Evolutionary conservation across 1,284 basidiomycete genomes (phyloP).

Genomic region (Blastosporella zonata): DNA sequence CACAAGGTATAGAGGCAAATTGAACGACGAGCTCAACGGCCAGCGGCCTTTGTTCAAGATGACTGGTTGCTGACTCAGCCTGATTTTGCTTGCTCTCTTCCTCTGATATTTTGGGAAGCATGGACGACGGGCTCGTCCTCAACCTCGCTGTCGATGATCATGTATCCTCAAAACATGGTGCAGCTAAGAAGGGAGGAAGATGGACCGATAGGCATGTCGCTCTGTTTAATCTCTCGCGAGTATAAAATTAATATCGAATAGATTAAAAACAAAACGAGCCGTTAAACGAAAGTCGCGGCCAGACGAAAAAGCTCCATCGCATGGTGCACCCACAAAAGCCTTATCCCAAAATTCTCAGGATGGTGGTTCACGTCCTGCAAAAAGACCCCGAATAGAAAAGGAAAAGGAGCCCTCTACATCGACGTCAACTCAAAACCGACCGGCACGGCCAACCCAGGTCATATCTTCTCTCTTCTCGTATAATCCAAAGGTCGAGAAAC

Average conservation of each 20-base stretch:
- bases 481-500: constrained; percentile 63
- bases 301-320: constrained; percentile 25
- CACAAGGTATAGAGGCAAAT: neutral
- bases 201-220: constrained; percentile 78
- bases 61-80: constrained; percentile 22
- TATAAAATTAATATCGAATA: constrained; percentile 26
- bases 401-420: constrained; percentile 34
- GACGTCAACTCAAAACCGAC: constrained; percentile 18
- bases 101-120: constrained; percentile 22
- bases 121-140: constrained; percentile 71
- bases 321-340: constrained; percentile 20
- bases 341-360: constrained; percentile 20
- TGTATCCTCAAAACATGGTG: constrained; percentile 25
- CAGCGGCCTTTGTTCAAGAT: constrained; percentile 8
- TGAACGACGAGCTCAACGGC: constrained; percentile 5
- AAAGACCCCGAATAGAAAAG: constrained; percentile 50
- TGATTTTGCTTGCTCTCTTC: constrained; percentile 4
- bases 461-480: constrained; percentile 92
- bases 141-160: constrained; percentile 53
- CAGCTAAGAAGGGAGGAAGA: constrained; percentile 65
- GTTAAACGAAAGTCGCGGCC: constrained; percentile 57
- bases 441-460: constrained; percentile 56
- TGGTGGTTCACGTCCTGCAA: constrained; percentile 35
- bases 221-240: constrained; percentile 14
- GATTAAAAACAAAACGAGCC: constrained; percentile 67